Percentiles rank a stretch among this genome's conserved stretches.
These are phyloP conservation scores for Balakata baccata DNA, from an alignment of 345 rosid genomes.

Conservation along the genomic window DNA sequence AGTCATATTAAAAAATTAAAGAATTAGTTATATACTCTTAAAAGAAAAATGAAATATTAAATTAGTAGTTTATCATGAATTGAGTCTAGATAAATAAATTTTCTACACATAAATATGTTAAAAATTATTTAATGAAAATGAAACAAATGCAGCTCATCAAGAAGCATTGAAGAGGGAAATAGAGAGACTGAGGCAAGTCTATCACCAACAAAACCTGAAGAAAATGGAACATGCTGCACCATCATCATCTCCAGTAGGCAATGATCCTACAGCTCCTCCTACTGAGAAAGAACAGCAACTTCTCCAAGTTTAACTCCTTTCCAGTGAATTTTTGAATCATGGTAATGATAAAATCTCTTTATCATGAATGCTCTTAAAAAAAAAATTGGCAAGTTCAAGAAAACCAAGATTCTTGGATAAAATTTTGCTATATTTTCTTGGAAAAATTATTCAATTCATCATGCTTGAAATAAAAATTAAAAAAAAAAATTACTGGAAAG, in stretches of 20 bases:
- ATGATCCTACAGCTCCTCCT: background rate
- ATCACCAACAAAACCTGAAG: constrained; percentile 26
- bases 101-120: background rate
- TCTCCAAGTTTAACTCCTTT: constrained; percentile 21
- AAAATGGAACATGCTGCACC: constrained; percentile 13
- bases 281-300: constrained; percentile 24
- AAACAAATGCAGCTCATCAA: constrained; percentile 29
- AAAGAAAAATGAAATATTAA: too few species aligned
- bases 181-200: constrained; percentile 34
- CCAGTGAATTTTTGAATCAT: constrained; percentile 6
- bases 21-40: too few species aligned
- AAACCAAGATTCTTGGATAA: background rate
- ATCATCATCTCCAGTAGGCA: constrained; percentile 7
- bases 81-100: too few species aligned
- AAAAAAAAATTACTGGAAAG: constrained; percentile 6
- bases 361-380: background rate
- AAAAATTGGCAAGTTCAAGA: background rate
- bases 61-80: too few species aligned
- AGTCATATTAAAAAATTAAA: too few species aligned
- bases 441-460: background rate
- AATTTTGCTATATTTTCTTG: too few species aligned
- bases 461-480: background rate
- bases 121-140: background rate
- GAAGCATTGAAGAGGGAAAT: constrained; percentile 37
- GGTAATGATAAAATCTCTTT: constrained; percentile 16